phyloP scores from a whole-genome alignment of 2,329 filamentous ascomycete species.

The Pyrenophora graminea region DNA sequence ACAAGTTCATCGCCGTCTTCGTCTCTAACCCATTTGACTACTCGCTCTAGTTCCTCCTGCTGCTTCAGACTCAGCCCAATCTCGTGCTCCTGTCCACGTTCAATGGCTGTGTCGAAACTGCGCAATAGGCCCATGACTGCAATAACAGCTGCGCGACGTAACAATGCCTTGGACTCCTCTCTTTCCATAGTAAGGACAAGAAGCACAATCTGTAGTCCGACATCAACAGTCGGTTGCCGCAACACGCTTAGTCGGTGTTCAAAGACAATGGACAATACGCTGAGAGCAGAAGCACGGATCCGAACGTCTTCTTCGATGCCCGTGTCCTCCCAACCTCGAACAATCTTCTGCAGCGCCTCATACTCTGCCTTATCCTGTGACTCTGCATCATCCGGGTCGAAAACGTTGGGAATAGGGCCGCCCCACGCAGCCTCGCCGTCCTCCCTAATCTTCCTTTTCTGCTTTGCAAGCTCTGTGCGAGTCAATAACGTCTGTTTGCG shows the following conservation, averaged over 20 bases:
- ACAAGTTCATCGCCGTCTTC: conserved; percentile 73
- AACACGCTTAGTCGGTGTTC: conserved; percentile 58
- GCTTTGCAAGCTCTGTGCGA: conserved; percentile 58
- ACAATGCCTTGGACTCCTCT: conserved; percentile 63
- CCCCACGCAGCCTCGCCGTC: conserved; percentile 61
- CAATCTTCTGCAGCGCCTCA: conserved; percentile 61
- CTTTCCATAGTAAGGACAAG: conserved; percentile 67
- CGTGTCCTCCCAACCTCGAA: conserved; percentile 70
- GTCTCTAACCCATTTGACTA: conserved; percentile 65
- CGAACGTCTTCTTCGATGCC: conserved; percentile 69
- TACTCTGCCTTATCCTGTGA: conserved; percentile 45
- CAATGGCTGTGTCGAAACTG: conserved; percentile 59
- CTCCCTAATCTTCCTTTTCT: conserved; percentile 53
- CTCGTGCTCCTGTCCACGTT: conserved; percentile 42
- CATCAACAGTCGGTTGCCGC: conserved; percentile 46
- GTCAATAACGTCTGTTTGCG: conserved; percentile 63
- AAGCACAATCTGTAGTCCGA: conserved; percentile 65
- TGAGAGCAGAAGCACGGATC: conserved; percentile 70
- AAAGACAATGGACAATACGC: conserved; percentile 63
- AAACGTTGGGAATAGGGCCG: conserved; percentile 51
- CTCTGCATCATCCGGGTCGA: conserved; percentile 35
- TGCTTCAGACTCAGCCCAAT: conserved; percentile 62
- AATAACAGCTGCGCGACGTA: conserved; percentile 69
- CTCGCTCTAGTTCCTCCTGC: conserved; percentile 64
- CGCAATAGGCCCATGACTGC: conserved; percentile 65